These are phyloP conservation scores for Coccomyxa sp. DNA, from an alignment of 139 green algal species.

Conservation along the genomic window DNA sequence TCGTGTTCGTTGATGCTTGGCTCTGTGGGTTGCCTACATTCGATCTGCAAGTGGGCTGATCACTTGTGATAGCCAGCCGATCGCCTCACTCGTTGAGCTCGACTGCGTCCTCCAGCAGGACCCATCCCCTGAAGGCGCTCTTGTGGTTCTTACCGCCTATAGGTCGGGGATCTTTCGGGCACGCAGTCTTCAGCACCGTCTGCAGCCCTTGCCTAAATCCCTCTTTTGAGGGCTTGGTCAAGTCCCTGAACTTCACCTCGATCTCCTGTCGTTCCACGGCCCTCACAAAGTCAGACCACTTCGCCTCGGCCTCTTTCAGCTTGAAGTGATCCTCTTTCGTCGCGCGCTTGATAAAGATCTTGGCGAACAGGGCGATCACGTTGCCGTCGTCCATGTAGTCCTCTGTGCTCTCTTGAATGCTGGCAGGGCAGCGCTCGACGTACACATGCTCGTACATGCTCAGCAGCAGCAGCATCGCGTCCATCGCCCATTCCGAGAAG, in stretches of 20 bases:
- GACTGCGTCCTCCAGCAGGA: background rate
- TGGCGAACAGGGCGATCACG: background rate
- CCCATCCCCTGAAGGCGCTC: background rate
- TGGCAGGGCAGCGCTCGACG: background rate
- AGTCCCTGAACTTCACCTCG: background rate
- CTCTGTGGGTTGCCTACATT: background rate
- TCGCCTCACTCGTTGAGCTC: background rate
- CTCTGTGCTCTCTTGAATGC: background rate
- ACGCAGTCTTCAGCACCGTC: background rate
- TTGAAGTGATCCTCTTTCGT: conserved; percentile 1
- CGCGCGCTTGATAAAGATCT: background rate
- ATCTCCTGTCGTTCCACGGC: background rate
- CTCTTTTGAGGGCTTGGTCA: background rate
- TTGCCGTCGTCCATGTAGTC: background rate
- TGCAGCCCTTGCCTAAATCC: background rate
- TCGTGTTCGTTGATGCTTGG: background rate
- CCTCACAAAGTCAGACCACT: background rate
- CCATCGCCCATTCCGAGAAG: background rate
- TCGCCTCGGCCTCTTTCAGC: background rate
- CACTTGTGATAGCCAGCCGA: background rate
- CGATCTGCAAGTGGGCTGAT: background rate
- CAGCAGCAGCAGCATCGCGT: background rate
- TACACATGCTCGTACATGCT: conserved; percentile 1
- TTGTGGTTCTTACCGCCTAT: conserved; percentile 1
- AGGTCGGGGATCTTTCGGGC: background rate